Percentiles rank a stretch among this genome's conserved stretches.
These are phyloP conservation scores for Plantago elongata DNA, from an alignment of 257 asterid species.

Conservation along the genomic window DNA sequence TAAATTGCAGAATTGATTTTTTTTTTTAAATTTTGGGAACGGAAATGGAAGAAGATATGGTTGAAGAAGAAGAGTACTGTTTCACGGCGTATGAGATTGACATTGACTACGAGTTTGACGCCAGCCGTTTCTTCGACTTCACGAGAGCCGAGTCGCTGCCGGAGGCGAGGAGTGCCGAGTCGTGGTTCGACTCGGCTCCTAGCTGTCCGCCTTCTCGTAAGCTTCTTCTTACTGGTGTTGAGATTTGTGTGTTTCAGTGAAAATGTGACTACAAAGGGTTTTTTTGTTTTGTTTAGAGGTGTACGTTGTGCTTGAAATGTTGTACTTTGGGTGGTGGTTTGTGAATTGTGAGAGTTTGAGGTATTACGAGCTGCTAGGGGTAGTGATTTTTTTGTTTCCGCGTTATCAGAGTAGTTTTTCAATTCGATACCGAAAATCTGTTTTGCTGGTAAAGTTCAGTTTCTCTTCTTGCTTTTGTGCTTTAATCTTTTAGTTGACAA, in stretches of 20 bases:
- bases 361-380: no score
- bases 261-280: background rate
- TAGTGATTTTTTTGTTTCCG: background rate
- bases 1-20: no score
- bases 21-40: no score
- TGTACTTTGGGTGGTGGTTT: background rate
- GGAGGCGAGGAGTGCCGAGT: constrained; percentile 57
- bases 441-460: no score
- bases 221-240: background rate
- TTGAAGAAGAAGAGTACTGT: constrained; percentile 45
- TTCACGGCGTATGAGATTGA: constrained; percentile 82
- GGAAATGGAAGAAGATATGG: constrained; percentile 45
- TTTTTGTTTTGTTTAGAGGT: background rate
- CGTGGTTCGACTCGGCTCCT: constrained; percentile 80
- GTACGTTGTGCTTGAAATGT: constrained; percentile 5
- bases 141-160: constrained; percentile 47
- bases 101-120: constrained; percentile 90
- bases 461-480: no score
- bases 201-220: constrained; percentile 94
- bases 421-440: no score
- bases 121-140: constrained; percentile 75
- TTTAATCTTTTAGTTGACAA: no score
- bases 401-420: background rate
- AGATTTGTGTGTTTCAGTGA: background rate
- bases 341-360: no score